Base-by-base conservation (phyloP, 805 yeast genomes). In the Ogataea minuta region DNA sequence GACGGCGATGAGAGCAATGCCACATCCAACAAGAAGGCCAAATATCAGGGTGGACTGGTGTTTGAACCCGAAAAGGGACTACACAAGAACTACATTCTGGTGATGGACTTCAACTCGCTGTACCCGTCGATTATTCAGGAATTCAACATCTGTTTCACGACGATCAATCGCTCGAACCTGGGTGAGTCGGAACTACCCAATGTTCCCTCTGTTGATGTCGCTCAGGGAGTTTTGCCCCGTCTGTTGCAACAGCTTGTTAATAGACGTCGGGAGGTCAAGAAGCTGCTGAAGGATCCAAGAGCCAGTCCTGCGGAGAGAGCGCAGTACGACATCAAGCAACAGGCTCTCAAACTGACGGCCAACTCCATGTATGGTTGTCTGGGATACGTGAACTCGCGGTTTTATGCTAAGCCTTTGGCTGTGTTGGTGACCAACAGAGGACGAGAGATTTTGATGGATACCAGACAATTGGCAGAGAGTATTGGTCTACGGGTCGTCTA, bases 361-460 rank as follows among this genome's bases (percentile, higher is more conserved):
- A 93, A 93, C 64, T 93, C 99, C n/a, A 91, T 93, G 97, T 93
- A 93, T 66, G 99, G 99, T 58, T 93, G 98, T 75, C 74, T 93
- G 53, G 99, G 99, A 51, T 90, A 81, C 61, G 84, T 84, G 6
- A 76, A 84, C 53, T 88, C 97, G 15, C 76, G 99, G 55, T 93
- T 93, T 62, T 91, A 90, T 57, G 99, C 99, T 9, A 84, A 86
- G 56, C 96, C 98, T 0, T 70, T 93, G 52, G 99, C 99, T 4
- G 87, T 87, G 90, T 70, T 93, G 54, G 95, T 89, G 42, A 93
- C 99, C 3, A 84, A 81, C 53, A 87, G 90, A 62, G 99, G 99
- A 55, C 77, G 99, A 67, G 98, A 93, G 61, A 88, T 90, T 60
- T 74, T 93, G 55, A 84, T 81, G 82, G 91, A 86, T 54, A 91